These are phyloP conservation scores for Fusarium neocosmosporiellum DNA, from an alignment of 2,329 filamentous ascomycete species.

Conservation along the genomic window DNA sequence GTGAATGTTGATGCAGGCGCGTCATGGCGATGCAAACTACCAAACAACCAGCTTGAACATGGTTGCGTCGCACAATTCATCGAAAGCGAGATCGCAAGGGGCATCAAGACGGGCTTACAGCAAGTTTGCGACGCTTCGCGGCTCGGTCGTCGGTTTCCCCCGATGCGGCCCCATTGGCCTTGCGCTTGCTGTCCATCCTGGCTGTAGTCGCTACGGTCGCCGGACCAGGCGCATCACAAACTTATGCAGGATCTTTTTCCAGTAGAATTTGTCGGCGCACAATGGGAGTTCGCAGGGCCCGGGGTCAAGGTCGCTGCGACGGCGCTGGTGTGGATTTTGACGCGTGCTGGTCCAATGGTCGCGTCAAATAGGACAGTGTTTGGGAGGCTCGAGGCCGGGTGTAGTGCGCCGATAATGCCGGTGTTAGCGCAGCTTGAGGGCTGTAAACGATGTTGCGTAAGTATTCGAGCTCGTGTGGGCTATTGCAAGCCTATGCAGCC, in stretches of 20 bases:
- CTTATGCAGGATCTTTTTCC: constrained; percentile 6
- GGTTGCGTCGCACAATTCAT: not conserved
- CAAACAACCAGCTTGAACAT: not conserved
- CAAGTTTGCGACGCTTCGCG: constrained; percentile 65
- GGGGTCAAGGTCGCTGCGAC: constrained; percentile 30
- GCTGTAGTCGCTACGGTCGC: constrained; percentile 39
- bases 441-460: not conserved
- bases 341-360: constrained; percentile 44
- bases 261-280: constrained; percentile 32
- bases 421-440: not conserved
- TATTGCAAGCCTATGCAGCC: constrained; percentile 27
- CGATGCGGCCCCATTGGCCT: constrained; percentile 59
- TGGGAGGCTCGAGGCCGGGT: constrained; percentile 3
- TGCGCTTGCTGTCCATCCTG: constrained; percentile 68
- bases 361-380: constrained; percentile 37
- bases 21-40: not conserved
- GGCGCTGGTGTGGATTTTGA: constrained; percentile 43
- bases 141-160: constrained; percentile 64
- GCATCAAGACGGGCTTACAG: constrained; percentile 56
- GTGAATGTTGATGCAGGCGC: not conserved
- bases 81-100: constrained; percentile 11
- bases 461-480: constrained; percentile 6
- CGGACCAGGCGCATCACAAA: constrained; percentile 44
- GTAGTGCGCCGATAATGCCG: constrained; percentile 5
- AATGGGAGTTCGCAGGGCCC: constrained; percentile 43